Evolutionary conservation across 2,329 filamentous ascomycete species (phyloP).

Genomic region (Pseudocercospora pini-densiflorae): DNA sequence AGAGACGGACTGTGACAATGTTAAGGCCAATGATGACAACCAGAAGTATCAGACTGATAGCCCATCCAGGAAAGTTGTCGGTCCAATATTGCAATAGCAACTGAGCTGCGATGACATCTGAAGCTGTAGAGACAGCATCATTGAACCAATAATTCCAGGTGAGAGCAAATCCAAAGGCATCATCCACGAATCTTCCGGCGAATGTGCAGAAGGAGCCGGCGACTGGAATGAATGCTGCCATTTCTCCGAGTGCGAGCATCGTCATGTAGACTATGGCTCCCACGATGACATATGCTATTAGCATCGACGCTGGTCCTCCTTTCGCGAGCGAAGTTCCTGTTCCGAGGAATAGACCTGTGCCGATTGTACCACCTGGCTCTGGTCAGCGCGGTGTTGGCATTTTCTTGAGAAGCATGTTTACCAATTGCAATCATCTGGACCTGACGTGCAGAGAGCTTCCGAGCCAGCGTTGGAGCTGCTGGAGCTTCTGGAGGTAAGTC

Average conservation of each 20-base stretch:
- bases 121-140: conserved; percentile 64
- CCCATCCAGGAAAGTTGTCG: conserved; percentile 66
- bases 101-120: conserved; percentile 64
- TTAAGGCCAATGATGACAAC: conserved; percentile 59
- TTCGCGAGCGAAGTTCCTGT: conserved; percentile 55
- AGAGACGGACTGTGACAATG: conserved; percentile 58
- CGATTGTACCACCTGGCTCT: conserved; percentile 51
- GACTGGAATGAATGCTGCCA: conserved; percentile 81
- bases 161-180: conserved; percentile 77
- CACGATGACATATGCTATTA: conserved; percentile 72
- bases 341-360: conserved; percentile 61
- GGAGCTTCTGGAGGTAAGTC: conserved; percentile 20
- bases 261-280: conserved; percentile 76
- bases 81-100: conserved; percentile 66
- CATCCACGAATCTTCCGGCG: conserved; percentile 68
- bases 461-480: conserved; percentile 45
- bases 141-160: conserved; percentile 69
- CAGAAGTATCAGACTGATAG: conserved; percentile 65
- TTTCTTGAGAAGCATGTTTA: conserved; percentile 48
- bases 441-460: conserved; percentile 60
- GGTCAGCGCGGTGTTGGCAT: background rate
- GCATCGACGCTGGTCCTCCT: conserved; percentile 65
- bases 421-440: conserved; percentile 71
- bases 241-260: conserved; percentile 80
- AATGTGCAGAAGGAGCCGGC: conserved; percentile 71